These are phyloP conservation scores for Citeromyces hawaiiensis DNA, from an alignment of 1,139 yeast genomes.

Conservation along the genomic window DNA sequence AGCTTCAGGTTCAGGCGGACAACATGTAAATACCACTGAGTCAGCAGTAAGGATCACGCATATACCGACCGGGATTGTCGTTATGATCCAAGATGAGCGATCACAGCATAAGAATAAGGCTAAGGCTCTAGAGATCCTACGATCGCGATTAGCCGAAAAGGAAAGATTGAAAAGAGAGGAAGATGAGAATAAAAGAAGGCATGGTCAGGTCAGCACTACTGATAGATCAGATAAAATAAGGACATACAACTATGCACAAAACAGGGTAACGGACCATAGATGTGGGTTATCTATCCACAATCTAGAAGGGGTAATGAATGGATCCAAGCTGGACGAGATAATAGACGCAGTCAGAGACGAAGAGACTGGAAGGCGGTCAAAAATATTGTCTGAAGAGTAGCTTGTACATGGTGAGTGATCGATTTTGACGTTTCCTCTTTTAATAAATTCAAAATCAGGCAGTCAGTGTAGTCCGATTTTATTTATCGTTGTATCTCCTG, in stretches of 20 bases:
- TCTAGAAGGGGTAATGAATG: constrained; percentile 68
- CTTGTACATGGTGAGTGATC: not conserved
- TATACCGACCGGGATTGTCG: constrained; percentile 81
- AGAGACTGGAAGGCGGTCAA: constrained; percentile 31
- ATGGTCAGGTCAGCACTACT: constrained; percentile 77
- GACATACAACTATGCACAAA: constrained; percentile 88
- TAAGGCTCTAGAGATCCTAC: constrained; percentile 74
- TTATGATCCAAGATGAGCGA: constrained; percentile 87
- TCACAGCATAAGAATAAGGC: constrained; percentile 94
- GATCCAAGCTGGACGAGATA: constrained; percentile 52
- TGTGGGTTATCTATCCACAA: constrained; percentile 73
- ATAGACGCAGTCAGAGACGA: constrained; percentile 36
- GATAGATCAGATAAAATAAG: constrained; percentile 89
- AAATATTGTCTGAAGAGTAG: constrained; percentile 18
- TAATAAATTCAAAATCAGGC: too few species aligned
- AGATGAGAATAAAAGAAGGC: constrained; percentile 54
- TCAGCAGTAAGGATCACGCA: constrained; percentile 93
- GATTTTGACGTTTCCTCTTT: not conserved
- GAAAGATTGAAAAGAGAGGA: constrained; percentile 56
- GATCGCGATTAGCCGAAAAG: constrained; percentile 74
- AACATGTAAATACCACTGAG: constrained; percentile 95
- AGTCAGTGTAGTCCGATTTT: too few species aligned
- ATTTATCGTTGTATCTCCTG: too few species aligned
- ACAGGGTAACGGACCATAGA: constrained; percentile 87
- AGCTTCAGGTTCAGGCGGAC: constrained; percentile 97